Conservation (phyloP, 2,329 filamentous ascomycete species). For the Exophiala sp. region DNA sequence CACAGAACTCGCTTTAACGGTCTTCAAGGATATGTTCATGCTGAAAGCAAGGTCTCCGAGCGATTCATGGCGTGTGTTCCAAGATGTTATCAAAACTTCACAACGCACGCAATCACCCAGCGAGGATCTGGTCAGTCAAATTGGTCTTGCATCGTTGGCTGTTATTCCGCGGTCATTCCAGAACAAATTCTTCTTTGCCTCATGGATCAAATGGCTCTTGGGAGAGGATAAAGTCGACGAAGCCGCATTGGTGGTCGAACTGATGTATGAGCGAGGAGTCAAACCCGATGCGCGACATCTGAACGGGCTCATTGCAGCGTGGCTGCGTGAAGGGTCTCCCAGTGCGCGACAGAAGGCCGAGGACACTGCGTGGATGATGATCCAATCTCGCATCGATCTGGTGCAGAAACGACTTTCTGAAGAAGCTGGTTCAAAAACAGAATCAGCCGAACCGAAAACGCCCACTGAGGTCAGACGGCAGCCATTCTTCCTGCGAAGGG, state of each 20-base stretch:
- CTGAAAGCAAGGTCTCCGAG: conserved; percentile 45
- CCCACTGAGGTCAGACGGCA: conserved; percentile 21
- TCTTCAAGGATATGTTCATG: conserved; percentile 87
- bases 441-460: neutral
- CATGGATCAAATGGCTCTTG: conserved; percentile 81
- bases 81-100: conserved; percentile 15
- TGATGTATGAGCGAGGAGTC: conserved; percentile 67
- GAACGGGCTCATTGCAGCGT: conserved; percentile 75
- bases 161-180: conserved; percentile 48
- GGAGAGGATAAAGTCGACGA: conserved; percentile 64
- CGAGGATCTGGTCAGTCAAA: conserved; percentile 42
- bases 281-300: conserved; percentile 67
- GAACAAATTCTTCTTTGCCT: conserved; percentile 79
- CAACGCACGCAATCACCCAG: conserved; percentile 28
- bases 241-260: conserved; percentile 64
- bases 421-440: neutral
- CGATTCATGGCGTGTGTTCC: conserved; percentile 43
- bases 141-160: conserved; percentile 47
- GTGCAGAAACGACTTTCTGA: conserved; percentile 40
- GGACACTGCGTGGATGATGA: conserved; percentile 68
- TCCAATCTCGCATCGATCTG: conserved; percentile 59
- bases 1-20: conserved; percentile 61
- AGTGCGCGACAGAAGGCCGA: conserved; percentile 58
- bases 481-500: conserved; percentile 38
- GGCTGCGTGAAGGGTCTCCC: conserved; percentile 58